phyloP scores from a whole-genome alignment of 108 stramenopile species.

The Discostella stelligeroides region DNA sequence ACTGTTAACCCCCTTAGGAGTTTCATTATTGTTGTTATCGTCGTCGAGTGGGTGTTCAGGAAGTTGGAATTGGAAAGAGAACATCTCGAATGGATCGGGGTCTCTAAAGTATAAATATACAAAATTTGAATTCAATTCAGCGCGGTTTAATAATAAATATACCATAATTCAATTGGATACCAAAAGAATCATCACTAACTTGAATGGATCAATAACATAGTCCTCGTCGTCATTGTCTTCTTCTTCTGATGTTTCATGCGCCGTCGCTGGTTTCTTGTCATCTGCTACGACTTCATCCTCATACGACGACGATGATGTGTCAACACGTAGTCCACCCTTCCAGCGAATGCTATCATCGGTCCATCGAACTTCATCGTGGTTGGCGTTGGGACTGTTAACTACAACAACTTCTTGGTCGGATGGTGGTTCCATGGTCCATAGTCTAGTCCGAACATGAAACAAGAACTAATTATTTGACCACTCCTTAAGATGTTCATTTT shows the following conservation, averaged over 20 bases:
- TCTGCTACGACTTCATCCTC: too few relatives aligned
- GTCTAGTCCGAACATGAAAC: too few relatives aligned
- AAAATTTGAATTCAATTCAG: neutral
- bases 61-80: conserved; percentile 26
- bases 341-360: conserved; percentile 65
- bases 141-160: neutral
- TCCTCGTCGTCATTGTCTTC: conserved; percentile 33
- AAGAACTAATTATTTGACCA: too few relatives aligned
- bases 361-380: conserved; percentile 58
- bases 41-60: conserved; percentile 3
- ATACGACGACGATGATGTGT: too few relatives aligned
- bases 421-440: too few relatives aligned
- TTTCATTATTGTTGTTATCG: too few relatives aligned
- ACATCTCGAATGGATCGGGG: conserved; percentile 35
- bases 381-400: too few relatives aligned
- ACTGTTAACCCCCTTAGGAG: conserved; percentile 1
- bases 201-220: conserved; percentile 22
- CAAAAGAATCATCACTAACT: neutral
- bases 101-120: conserved; percentile 16
- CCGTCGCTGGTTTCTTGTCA: neutral
- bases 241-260: conserved; percentile 23
- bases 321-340: conserved; percentile 38
- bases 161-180: neutral
- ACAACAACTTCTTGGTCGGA: too few relatives aligned
- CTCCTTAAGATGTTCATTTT: too few relatives aligned